Base-by-base conservation (phyloP, 176 grass and related monocot genomes). In the Triticum turgidum region DNA sequence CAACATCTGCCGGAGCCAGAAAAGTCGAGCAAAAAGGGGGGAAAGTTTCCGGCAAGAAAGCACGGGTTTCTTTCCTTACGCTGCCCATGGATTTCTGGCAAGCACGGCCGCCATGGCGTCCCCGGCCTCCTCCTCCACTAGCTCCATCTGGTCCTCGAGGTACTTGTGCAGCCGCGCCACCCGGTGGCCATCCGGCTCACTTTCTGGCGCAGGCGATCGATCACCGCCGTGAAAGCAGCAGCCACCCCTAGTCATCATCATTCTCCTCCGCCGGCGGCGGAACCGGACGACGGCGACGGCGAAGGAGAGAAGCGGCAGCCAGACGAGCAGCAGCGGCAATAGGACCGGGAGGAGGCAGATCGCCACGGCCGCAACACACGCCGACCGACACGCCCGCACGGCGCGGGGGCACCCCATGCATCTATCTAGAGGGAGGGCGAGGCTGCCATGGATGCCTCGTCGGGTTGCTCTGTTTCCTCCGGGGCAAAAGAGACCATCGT, bases 81-180 rank as follows among this genome's bases (percentile, higher is more conserved):
- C 45, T 41, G 38, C 27, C 11, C 4, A 12, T 59, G 17, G 33
- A 25, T 24, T 81, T 58, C 30, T 21, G 6, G 38, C 25, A 12
- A 62, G 87, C 35, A 62, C 65, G 13, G 27, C 73, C 64, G 52
- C 24, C 59, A 39, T 39, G 82, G 44, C 68, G 22, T 29, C 78
- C 20, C 24, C 18, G 22, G 35, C 35, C 4, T 30, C 67, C 22
- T 11, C 78, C 41, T 80, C 87, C 21, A 92, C 87, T 49, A 93
- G 91, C 87, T 86, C 85, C 89, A 93, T 71, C 92, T 96, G 94
- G 74, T 96, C 94, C 35, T 93, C 75, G 59, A 93, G 86, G 79
- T 96, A 96, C 83, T 87, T 86, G 12, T 82, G 79, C 83, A 96
- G 88, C 42, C 89, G 67, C 82, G 82, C 70, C 2, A 14, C 61